Base-by-base conservation (phyloP, 768 basidiomycete species). In the Tricholoma sp. region DNA sequence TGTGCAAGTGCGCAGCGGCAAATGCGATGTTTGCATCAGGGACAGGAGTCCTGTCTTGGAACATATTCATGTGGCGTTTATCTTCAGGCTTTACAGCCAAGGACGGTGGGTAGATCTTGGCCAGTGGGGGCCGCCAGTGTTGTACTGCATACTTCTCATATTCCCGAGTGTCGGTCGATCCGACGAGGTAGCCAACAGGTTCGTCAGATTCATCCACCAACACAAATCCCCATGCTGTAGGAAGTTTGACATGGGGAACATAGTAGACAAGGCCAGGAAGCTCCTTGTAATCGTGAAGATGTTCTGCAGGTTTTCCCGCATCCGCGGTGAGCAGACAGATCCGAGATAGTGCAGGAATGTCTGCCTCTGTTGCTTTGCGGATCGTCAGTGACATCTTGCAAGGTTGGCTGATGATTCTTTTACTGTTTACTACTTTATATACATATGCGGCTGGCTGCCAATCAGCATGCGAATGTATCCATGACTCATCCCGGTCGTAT, bases 281-380 rank as follows among this genome's bases (percentile, higher is more conserved):
- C 61, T 87, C 85, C 11, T 74, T 74, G 62, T 76, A 79, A 39
- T 81, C 80, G 71, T 90, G 86, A 27, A 83, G 73, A 35, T 63
- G 63, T 67, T 83, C 83, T 35, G 87, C 87, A 56, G 86, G 84
- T 60, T 71, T 74, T 50, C 90, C 89, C 19, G 86, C 87, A 54
- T 88, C 79, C 18, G 80, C 87, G 4, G 89, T 91, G 54, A 86
- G 74, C 27, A 93, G 77, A 68, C 90, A 93, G 62, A 92, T 88
- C 50, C 71, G 77, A 56, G 86, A 88, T 47, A 93, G 72, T 0
- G 83, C 76, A 2, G 74, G 67, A 16, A 73, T 76, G 63, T 91
- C 89, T 12, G 69, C 71, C 57, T 76, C 73, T 18, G 75, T 78
- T 7, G 79, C 86, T 61, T 67, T 75, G 56, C 89, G 86, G 60